Conservation (phyloP, 805 yeast species). For the Lipomyces chichibuensis region DNA sequence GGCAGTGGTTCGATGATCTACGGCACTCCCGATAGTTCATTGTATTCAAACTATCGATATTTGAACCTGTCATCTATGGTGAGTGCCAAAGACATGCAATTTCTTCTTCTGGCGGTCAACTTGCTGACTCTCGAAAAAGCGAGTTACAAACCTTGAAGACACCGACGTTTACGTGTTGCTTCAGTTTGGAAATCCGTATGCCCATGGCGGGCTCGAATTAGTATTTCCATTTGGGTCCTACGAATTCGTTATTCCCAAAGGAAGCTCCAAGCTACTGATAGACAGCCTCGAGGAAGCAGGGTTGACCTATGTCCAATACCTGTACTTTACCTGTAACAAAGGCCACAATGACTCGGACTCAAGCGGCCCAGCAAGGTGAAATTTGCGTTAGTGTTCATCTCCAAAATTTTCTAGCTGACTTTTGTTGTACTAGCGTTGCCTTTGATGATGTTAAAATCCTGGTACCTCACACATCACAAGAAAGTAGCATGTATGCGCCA, state of each 20-base stretch:
- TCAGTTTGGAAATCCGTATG: not conserved
- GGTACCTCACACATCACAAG: not conserved
- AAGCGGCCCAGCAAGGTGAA: not conserved
- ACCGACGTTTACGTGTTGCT: constrained; percentile 3
- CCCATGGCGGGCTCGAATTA: constrained; percentile 1
- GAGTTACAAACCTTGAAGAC: constrained; percentile 6
- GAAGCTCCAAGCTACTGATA: constrained; percentile 4
- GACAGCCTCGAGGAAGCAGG: not conserved
- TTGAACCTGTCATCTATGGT: constrained; percentile 9
- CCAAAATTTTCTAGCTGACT: not conserved
- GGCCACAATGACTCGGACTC: constrained; percentile 6
- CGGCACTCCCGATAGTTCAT: constrained; percentile 4
- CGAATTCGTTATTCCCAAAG: constrained; percentile 4
- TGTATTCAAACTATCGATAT: constrained; percentile 8
- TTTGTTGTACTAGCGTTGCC: not conserved
- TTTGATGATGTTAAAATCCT: constrained; percentile 7
- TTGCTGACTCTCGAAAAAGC: constrained; percentile 3
- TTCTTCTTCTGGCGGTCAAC: not conserved
- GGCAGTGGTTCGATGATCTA: constrained; percentile 4
- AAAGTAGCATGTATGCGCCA: no score
- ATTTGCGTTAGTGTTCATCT: not conserved
- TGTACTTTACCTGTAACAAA: not conserved
- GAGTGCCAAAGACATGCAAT: not conserved
- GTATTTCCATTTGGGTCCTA: not conserved
- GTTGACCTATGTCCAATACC: not conserved